Base-by-base conservation (phyloP, 1,284 basidiomycete genomes). In the Volvariella surrecta region DNA sequence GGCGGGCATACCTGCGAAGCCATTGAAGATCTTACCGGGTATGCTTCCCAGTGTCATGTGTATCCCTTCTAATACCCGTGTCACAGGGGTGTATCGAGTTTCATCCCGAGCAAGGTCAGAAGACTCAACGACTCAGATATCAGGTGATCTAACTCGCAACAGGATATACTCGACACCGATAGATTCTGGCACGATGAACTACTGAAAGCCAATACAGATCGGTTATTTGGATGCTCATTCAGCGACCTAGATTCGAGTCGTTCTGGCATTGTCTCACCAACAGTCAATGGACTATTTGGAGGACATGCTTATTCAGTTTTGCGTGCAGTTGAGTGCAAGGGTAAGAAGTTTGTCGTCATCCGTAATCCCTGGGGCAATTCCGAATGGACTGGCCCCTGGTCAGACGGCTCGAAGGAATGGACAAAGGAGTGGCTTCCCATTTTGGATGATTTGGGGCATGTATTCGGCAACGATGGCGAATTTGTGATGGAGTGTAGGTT, bases 401-500 rank as follows among this genome's bases (percentile, higher is more conserved):
- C 67, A 2, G 73, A 77, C 50, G 74, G 75, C 0, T 68, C 70
- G 3, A 74, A 70, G 44, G 74, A 77, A 49, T 78, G 75, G 75
- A 73, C 67, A 1, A 46, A 57, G 11, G 70, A 74, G 48, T 74
- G 72, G 71, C 49, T 75, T 6, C 58, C 60, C 16, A 59, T 61
- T 0, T 54, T 76, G 20, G 50, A 59, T 39, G 42, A 57, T 37
- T 45, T 74, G 43, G 58, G 60, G 17, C 62, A 75, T 58, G 49
- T 52, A 13, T 66, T 77, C 50, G 74, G 74, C 2, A 63, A 76
- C 40, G 73, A 76, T 48, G 74, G 75, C 0, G 62, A 73, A 46
- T 78, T 78, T 47, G 62, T 77, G 4, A 76, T 76, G 73, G 73
- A 76, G 55, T 76, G 70, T 71, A 45, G 50, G 68, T 53, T 44